phyloP scores from a whole-genome alignment of 371 early-diverging fungal genomes.

The Mortierella sp. region DNA sequence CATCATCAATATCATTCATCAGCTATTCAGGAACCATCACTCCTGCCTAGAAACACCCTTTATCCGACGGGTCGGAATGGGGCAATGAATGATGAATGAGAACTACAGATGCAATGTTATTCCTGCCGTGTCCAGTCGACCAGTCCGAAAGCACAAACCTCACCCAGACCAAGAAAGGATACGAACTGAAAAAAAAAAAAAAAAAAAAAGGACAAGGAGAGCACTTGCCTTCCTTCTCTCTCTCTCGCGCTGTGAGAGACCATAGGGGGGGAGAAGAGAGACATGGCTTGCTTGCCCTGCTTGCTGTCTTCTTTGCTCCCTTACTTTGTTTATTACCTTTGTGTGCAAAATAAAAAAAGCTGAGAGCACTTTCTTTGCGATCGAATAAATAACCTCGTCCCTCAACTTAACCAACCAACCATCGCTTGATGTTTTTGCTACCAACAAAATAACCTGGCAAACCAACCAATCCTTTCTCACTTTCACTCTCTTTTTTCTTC shows the following conservation, averaged over 20 bases:
- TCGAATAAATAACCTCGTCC: neutral
- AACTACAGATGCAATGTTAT: neutral
- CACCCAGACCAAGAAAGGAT: neutral
- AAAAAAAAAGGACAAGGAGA: neutral
- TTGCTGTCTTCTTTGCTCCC: neutral
- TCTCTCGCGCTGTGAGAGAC: neutral
- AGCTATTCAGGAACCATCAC: neutral
- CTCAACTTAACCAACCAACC: neutral
- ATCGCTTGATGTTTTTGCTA: neutral
- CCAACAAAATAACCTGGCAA: neutral
- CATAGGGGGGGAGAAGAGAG: neutral
- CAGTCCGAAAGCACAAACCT: neutral
- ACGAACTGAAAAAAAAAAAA: too few species aligned
- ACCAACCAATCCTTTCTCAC: neutral
- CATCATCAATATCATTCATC: neutral
- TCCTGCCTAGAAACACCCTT: neutral
- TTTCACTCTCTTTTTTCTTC: neutral
- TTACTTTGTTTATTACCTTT: neutral
- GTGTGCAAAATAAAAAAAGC: constrained; percentile 1
- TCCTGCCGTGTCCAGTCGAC: neutral
- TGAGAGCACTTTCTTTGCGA: constrained; percentile 5
- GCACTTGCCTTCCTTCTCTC: neutral
- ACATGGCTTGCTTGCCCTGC: neutral
- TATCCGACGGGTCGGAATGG: neutral
- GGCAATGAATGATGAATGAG: neutral